These are phyloP conservation scores for Epichloe scottii DNA, from an alignment of 2,329 filamentous ascomycete genomes.

Conservation along the genomic window DNA sequence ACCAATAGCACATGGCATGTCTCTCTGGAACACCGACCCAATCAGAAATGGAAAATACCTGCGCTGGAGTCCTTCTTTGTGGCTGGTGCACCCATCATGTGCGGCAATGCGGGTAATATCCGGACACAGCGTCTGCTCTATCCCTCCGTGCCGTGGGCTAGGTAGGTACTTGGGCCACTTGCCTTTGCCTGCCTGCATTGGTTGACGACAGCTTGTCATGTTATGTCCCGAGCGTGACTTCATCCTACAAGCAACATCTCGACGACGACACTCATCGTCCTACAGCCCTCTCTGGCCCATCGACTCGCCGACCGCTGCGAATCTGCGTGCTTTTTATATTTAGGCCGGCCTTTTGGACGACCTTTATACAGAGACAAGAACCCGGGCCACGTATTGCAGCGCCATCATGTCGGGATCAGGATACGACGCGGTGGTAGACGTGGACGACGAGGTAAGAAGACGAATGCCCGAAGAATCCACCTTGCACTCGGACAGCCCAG, in stretches of 20 bases:
- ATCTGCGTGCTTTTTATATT: not conserved
- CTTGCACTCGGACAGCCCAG: not conserved
- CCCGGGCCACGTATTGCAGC: slow-evolving; percentile 12
- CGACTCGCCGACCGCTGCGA: not conserved
- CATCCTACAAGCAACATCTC: not conserved
- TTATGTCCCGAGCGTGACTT: not conserved
- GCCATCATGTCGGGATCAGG: slow-evolving; percentile 64
- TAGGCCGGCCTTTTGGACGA: not conserved
- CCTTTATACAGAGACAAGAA: not conserved
- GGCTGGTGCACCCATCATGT: not conserved
- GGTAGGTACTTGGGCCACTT: no score
- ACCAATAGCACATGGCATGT: no score
- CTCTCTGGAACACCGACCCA: no score
- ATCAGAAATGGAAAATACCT: no score
- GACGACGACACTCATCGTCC: not conserved
- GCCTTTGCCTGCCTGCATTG: no score
- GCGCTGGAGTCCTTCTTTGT: not conserved
- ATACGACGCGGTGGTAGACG: slow-evolving; percentile 96
- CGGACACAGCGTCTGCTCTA: no score
- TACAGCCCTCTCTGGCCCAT: not conserved
- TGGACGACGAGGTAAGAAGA: slow-evolving; percentile 72
- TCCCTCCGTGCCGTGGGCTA: not conserved
- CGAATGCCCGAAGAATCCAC: not conserved
- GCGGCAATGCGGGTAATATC: no score
- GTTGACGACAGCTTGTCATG: not conserved